Evolutionary conservation across 2,329 filamentous ascomycete species (phyloP).

Genomic region (Gaeumannomyces sp.): DNA sequence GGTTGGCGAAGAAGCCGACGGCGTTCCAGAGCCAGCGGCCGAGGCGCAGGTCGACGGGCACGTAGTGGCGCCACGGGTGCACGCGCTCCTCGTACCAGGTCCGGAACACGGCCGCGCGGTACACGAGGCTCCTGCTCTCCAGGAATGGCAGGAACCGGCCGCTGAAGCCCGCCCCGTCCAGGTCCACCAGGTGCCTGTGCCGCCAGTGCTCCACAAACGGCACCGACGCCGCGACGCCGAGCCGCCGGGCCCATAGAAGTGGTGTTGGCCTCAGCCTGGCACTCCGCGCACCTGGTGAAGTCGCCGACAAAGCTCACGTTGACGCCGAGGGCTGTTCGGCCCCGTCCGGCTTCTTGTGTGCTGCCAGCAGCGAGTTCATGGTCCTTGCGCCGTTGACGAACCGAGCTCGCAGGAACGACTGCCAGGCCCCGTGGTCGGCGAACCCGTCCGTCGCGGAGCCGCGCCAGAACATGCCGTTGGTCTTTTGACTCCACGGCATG

Average conservation of each 20-base stretch:
- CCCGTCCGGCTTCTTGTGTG: constrained; percentile 12
- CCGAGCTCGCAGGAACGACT: constrained; percentile 52
- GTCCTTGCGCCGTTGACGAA: constrained; percentile 45
- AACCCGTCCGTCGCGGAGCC: constrained; percentile 46
- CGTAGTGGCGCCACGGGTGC: constrained; percentile 56
- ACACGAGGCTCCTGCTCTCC: constrained; percentile 42
- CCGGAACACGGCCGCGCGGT: constrained; percentile 55
- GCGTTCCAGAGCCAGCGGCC: constrained; percentile 17
- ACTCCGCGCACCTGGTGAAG: constrained; percentile 30
- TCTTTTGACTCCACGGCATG: constrained; percentile 40
- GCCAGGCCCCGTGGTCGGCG: constrained; percentile 46
- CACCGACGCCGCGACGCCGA: constrained; percentile 14
- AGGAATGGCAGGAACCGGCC: constrained; percentile 47
- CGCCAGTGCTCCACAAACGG: constrained; percentile 30
- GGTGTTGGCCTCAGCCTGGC: constrained; percentile 23
- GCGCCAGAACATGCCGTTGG: constrained; percentile 47
- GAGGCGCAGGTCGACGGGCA: constrained; percentile 48
- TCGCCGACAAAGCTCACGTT: constrained; percentile 35
- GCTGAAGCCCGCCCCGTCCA: constrained; percentile 49
- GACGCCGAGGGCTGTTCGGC: constrained; percentile 12
- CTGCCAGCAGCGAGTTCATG: constrained; percentile 8
- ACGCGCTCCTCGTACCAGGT: constrained; percentile 61
- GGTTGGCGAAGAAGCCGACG: constrained; percentile 23
- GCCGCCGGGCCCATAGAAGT: constrained; percentile 23
- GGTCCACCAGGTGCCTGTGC: constrained; percentile 51